Evolutionary conservation across 2,329 filamentous ascomycete genomes (phyloP), one percentile per base, ranked within the genome.

Genomic region (Escovopsis sp.): DNA sequence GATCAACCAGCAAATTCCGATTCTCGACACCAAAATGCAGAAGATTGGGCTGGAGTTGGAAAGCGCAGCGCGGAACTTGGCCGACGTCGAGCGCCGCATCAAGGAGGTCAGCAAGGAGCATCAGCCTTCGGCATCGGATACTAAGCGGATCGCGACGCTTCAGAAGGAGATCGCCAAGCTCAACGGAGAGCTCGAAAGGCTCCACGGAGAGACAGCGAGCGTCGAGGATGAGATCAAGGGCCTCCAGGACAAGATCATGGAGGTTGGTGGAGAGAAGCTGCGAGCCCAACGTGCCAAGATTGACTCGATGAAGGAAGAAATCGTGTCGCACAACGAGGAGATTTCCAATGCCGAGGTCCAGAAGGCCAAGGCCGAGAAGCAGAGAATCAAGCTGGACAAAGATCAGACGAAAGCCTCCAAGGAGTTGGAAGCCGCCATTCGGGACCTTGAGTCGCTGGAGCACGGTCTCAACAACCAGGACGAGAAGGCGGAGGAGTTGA

Each of bases 231-330:
- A 96, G 56, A 96, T 98, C 58, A 88, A 93, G 59, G 70, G 70
- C 15, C 66, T 98, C 1, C 88, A 98, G 53, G 79, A 90, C 67
- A 93, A 87, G 65, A 98, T 98, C 50, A 96, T 98, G 90, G 80
- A 94, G 57, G 79, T 94, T 43, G 90, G 90, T 51, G 90, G 90
- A 58, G 86, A 96, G 49, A 86, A 84, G 58, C 74, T 98, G 14
- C 79, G 90, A 37, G 73, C 79, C 14, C 88, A 98, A 54, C 87
- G 90, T 47, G 77, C 84, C 41, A 92, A 82, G 63, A 86, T 98
- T 25, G 88, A 96, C 52, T 72, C 77, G 6, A 64, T 92, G 43
- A 94, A 92, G 54, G 81, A 86, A 48, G 79, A 93, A 52, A 86
- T 96, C 37, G 66, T 79, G 33, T 73, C 77, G 11, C 69, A 92